Conservation (phyloP, 129 eudicot genomes). For the Heracleum sosnowskyi region DNA sequence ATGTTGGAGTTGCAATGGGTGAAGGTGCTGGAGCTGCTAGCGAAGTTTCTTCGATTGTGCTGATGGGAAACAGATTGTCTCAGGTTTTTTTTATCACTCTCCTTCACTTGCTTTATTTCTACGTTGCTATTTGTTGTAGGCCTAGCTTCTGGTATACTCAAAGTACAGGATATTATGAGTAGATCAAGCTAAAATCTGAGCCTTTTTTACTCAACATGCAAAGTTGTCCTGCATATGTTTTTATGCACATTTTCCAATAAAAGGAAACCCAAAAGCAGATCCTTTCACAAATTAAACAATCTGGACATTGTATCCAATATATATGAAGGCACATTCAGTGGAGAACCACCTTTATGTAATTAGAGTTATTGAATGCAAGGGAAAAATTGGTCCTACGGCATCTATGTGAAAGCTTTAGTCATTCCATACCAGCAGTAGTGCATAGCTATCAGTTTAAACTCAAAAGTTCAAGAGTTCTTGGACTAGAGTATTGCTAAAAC, state of each 20-base stretch:
- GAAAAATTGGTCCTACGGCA: background rate
- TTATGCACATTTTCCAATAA: background rate
- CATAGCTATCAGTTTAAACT: background rate
- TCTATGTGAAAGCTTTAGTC: background rate
- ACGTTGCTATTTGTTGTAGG: background rate
- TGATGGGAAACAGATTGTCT: constrained; percentile 85
- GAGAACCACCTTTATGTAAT: background rate
- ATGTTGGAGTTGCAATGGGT: constrained; percentile 93
- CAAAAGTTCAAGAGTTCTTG: background rate
- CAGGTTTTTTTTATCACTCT: constrained; percentile 39
- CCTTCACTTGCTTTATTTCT: background rate
- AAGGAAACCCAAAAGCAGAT: background rate
- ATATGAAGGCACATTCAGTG: background rate
- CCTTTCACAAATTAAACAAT: background rate
- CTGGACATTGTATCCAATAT: background rate
- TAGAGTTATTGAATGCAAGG: background rate
- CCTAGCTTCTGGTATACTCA: background rate
- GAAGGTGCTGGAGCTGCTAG: constrained; percentile 99
- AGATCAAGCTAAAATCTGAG: background rate
- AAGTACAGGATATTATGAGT: background rate
- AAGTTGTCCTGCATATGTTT: background rate
- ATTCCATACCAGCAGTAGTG: background rate
- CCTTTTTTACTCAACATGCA: background rate
- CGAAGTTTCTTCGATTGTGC: constrained; percentile 92
- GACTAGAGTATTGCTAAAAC: background rate